phyloP scores from a whole-genome alignment of 306 rosid genomes.

The Citrullus amarus region DNA sequence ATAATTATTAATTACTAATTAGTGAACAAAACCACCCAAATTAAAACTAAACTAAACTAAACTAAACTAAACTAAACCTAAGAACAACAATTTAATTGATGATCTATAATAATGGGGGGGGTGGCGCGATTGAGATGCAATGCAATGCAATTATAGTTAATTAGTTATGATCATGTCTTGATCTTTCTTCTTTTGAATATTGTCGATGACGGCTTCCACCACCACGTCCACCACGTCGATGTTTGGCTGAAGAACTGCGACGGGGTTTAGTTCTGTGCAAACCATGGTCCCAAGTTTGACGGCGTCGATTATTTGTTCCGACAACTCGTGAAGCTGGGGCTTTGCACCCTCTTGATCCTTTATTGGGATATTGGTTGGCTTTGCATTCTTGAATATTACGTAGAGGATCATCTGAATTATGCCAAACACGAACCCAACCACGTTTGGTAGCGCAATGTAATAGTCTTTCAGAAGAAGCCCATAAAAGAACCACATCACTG shows the following conservation, averaged over 20 bases:
- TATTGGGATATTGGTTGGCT: neutral
- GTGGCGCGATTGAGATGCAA: too few relatives aligned
- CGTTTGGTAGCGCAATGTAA: conserved; percentile 79
- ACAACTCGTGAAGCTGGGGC: conserved; percentile 34
- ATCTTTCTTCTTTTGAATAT: neutral
- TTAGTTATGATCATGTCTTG: neutral
- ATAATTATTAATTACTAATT: too few relatives aligned
- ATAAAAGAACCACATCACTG: conserved; percentile 93
- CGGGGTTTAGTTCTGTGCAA: conserved; percentile 26
- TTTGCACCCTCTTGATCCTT: neutral
- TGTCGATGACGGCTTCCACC: conserved; percentile 1
- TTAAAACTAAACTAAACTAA: too few relatives aligned
- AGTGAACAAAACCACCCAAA: too few relatives aligned
- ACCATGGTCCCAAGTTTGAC: conserved; percentile 34
- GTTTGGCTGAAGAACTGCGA: conserved; percentile 15
- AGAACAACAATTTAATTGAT: too few relatives aligned
- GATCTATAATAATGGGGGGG: too few relatives aligned
- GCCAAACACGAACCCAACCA: conserved; percentile 79
- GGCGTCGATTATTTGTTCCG: conserved; percentile 53
- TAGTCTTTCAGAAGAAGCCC: conserved; percentile 72
- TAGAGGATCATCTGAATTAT: conserved; percentile 69
- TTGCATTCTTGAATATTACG: conserved; percentile 43
- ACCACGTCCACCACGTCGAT: neutral
- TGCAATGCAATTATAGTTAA: too few relatives aligned
- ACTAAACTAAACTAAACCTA: too few relatives aligned